Evolutionary conservation across 2,329 filamentous ascomycete species (phyloP).

Genomic region (Nakataea oryzae): DNA sequence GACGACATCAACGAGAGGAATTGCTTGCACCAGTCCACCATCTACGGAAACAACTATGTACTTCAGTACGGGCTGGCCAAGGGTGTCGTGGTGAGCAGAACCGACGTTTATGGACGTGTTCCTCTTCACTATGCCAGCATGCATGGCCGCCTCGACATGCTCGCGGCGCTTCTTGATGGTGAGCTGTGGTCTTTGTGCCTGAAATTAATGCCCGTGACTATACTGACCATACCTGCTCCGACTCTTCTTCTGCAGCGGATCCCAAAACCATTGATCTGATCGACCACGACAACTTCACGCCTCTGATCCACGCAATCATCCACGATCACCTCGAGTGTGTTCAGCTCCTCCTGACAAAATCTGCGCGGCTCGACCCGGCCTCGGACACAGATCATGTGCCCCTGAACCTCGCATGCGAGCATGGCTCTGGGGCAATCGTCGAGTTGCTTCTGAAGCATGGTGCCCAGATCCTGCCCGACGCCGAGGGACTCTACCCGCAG

Average conservation of each 20-base stretch:
- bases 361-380: conserved; percentile 75
- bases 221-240: neutral
- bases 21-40: conserved; percentile 91
- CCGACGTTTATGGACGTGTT: conserved; percentile 88
- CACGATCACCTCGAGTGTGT: conserved; percentile 77
- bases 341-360: conserved; percentile 61
- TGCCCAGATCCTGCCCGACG: conserved; percentile 80
- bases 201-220: too few relatives aligned
- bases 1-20: conserved; percentile 98
- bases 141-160: conserved; percentile 80
- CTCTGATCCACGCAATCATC: conserved; percentile 89
- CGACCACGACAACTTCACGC: conserved; percentile 96
- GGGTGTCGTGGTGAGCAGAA: conserved; percentile 66
- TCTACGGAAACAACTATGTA: conserved; percentile 77
- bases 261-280: conserved; percentile 73
- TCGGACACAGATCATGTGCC: conserved; percentile 89
- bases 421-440: conserved; percentile 77
- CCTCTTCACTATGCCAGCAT: conserved; percentile 94
- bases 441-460: conserved; percentile 73
- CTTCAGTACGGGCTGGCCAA: conserved; percentile 64
- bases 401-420: conserved; percentile 88
- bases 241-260: conserved; percentile 35
- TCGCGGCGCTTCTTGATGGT: conserved; percentile 62
- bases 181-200: conserved; percentile 13
- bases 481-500: conserved; percentile 93